A percentile compares a stretch with the other conserved stretches of the same genome.
Evolutionary conservation across 208 protist species (phyloP).

Genomic region (Crithidia sp.): DNA sequence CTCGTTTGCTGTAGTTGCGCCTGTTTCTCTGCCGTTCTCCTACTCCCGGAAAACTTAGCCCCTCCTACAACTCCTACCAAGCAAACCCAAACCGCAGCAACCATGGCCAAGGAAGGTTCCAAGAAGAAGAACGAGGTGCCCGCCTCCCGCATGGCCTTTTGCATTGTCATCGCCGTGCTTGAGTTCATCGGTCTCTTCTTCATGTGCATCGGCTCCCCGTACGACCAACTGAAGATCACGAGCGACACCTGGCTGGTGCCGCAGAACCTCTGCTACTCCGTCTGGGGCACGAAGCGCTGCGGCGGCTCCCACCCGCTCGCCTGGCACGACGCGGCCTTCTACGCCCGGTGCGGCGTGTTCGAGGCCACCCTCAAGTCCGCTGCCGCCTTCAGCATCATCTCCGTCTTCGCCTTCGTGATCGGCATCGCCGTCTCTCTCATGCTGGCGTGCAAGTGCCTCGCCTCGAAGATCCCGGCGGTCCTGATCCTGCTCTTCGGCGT

Average conservation of each 20-base stretch:
- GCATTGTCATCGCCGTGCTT: slow-evolving; percentile 24
- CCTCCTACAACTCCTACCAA: background rate
- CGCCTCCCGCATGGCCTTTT: slow-evolving; percentile 9
- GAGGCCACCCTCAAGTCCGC: slow-evolving; percentile 42
- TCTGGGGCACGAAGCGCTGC: slow-evolving; percentile 37
- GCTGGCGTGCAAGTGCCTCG: slow-evolving; percentile 35
- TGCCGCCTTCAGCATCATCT: slow-evolving; percentile 40
- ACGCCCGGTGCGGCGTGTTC: slow-evolving; percentile 35
- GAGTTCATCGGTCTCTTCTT: slow-evolving; percentile 40
- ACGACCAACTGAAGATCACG: slow-evolving; percentile 38
- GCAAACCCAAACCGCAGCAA: background rate
- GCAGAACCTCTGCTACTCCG: slow-evolving; percentile 34
- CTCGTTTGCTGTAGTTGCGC: background rate
- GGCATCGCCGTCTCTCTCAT: slow-evolving; percentile 14
- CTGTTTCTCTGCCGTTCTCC: slow-evolving; percentile 2
- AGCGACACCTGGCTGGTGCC: background rate
- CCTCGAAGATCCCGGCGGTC: slow-evolving; percentile 29
- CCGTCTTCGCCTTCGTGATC: slow-evolving; percentile 28
- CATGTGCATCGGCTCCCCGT: slow-evolving; percentile 39
- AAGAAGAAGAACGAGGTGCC: slow-evolving; percentile 33
- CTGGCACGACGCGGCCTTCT: slow-evolving; percentile 36
- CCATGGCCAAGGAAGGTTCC: slow-evolving; percentile 25
- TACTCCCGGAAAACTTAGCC: slow-evolving; percentile 3
- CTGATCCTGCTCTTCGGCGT: slow-evolving; percentile 38
- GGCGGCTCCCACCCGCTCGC: slow-evolving; percentile 27